A percentile compares a stretch with the other conserved stretches of the same genome.
Conservation (phyloP, 257 asterid species). For the Fraxinus cuspidata region DNA sequence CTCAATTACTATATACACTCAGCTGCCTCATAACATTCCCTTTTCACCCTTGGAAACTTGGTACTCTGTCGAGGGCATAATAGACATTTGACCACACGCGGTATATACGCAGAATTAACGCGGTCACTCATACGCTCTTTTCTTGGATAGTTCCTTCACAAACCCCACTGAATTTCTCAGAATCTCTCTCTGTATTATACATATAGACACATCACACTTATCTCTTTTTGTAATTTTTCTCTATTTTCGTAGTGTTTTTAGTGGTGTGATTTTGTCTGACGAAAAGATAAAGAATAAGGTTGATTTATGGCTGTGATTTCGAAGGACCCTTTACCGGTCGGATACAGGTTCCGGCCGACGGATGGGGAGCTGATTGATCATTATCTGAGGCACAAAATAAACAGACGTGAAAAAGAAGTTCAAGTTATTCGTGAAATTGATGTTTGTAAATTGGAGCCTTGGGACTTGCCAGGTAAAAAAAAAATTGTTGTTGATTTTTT, state of each 20-base stretch:
- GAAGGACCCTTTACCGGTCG: constrained; percentile 68
- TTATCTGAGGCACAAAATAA: constrained; percentile 71
- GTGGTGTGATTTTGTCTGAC: neutral
- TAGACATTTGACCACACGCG: constrained; percentile 42
- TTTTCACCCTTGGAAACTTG: constrained; percentile 20
- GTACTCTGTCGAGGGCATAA: constrained; percentile 16
- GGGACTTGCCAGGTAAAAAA: constrained; percentile 76
- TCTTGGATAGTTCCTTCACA: constrained; percentile 29
- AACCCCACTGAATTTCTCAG: constrained; percentile 47
- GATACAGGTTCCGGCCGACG: constrained; percentile 89
- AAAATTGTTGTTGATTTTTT: neutral
- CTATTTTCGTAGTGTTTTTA: neutral
- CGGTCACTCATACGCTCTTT: constrained; percentile 27
- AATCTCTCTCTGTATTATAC: constrained; percentile 27
- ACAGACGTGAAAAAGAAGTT: constrained; percentile 60
- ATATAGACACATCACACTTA: neutral
- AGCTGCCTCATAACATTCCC: too few species aligned
- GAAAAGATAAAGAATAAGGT: constrained; percentile 2
- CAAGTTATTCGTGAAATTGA: constrained; percentile 81
- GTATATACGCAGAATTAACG: constrained; percentile 59
- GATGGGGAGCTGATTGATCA: constrained; percentile 89
- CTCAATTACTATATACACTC: too few species aligned
- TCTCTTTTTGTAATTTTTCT: neutral
- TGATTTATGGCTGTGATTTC: constrained; percentile 62
- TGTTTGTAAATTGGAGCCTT: constrained; percentile 75